These are phyloP conservation scores for Exophiala xenobiotica DNA, from an alignment of 2,329 filamentous ascomycete genomes.

Conservation along the genomic window DNA sequence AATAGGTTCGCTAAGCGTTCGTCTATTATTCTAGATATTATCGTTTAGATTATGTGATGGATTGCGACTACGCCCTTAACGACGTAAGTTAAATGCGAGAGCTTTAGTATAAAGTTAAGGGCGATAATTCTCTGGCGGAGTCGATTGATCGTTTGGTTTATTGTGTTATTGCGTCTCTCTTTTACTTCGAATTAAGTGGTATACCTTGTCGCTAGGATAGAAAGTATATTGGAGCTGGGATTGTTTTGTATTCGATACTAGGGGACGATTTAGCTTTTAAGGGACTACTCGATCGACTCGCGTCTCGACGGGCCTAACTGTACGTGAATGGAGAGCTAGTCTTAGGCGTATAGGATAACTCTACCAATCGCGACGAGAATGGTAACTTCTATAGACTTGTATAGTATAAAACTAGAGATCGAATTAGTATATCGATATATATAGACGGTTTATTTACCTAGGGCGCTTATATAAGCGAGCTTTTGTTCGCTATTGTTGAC, in stretches of 20 bases:
- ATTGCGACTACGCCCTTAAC: background rate
- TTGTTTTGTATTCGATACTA: background rate
- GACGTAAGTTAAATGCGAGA: background rate
- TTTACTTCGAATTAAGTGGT: conserved; percentile 5
- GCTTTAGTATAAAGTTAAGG: background rate
- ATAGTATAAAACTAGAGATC: background rate
- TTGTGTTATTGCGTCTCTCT: background rate
- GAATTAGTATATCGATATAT: background rate
- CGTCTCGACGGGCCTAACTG: background rate
- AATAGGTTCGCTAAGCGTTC: conserved; percentile 1
- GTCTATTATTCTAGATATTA: background rate
- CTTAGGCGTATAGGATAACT: background rate
- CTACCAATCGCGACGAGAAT: background rate
- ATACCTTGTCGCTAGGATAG: background rate
- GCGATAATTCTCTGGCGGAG: conserved; percentile 1
- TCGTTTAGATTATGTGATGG: background rate
- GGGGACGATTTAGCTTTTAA: background rate
- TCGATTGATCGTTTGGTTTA: conserved; percentile 1
- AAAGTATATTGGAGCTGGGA: background rate
- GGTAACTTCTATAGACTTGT: background rate
- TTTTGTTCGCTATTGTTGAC: background rate
- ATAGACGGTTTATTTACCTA: background rate
- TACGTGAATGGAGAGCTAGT: background rate
- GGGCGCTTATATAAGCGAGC: background rate
- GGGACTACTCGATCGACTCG: background rate